Percentiles rank a stretch among this genome's conserved stretches.
These are phyloP conservation scores for Ramaria rubella DNA, from an alignment of 768 basidiomycete species.

Conservation along the genomic window DNA sequence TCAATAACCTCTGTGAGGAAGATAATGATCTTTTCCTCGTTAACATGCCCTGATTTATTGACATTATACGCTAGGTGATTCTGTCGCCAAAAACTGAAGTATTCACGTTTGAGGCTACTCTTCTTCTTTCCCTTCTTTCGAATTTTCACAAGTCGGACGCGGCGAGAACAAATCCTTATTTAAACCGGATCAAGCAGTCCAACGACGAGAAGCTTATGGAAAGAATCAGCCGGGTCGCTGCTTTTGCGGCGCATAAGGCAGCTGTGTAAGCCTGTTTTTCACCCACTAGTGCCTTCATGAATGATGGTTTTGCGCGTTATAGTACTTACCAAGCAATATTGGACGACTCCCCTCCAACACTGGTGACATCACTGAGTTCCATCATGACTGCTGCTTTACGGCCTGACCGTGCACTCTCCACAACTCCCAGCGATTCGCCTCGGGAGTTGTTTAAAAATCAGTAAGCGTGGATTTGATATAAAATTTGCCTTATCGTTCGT, in stretches of 20 bases:
- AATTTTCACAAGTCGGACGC: slow-evolving; percentile 72
- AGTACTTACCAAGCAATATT: slow-evolving; percentile 53
- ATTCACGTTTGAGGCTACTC: slow-evolving; percentile 52
- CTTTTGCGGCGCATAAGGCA: slow-evolving; percentile 47
- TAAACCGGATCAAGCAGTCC: slow-evolving; percentile 44
- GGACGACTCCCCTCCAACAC: slow-evolving; percentile 46
- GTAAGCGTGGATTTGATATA: slow-evolving; percentile 25
- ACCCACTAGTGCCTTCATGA: background rate
- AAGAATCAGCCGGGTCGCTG: slow-evolving; percentile 51
- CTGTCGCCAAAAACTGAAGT: slow-evolving; percentile 47
- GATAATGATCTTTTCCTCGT: background rate
- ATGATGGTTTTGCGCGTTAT: background rate
- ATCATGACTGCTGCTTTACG: slow-evolving; percentile 46
- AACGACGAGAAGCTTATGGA: slow-evolving; percentile 46
- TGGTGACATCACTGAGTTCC: slow-evolving; percentile 45
- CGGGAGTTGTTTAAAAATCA: slow-evolving; percentile 52
- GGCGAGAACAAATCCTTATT: slow-evolving; percentile 60
- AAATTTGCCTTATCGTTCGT: background rate
- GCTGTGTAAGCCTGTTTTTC: slow-evolving; percentile 15
- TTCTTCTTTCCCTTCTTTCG: slow-evolving; percentile 56
- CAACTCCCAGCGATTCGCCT: slow-evolving; percentile 40
- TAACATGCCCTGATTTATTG: background rate
- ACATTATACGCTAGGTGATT: slow-evolving; percentile 37
- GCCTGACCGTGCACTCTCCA: slow-evolving; percentile 47
- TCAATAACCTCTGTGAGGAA: slow-evolving; percentile 40